Evolutionary conservation across 75 land plant species (phyloP), one percentile per base, ranked within the genome.

Genomic region (Selaginella moellendorffii): DNA sequence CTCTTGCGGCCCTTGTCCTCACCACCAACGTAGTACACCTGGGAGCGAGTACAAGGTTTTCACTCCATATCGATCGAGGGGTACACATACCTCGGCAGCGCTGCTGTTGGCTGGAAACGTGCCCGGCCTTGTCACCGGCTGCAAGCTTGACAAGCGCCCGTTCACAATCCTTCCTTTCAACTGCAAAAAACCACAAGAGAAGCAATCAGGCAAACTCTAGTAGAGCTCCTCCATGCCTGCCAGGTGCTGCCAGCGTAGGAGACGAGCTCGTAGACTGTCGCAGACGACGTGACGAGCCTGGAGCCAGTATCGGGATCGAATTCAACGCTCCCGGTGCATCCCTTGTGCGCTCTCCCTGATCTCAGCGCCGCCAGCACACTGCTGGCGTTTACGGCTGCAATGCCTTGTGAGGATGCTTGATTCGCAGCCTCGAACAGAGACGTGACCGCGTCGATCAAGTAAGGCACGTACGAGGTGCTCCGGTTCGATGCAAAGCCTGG

Each of bases 371-470:
- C 19, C 0, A 61, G 52, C 1, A 70, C 72, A 53, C 52, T 64
- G 12, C 29, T 26, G 20, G 54, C 28, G 0, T 26, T 53, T 20
- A n/a, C n/a, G n/a, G 53, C 36, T 29, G n/a, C 27, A 0, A 63
- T 5, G 9, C 53, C 63, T 12, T n/a, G 53, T 30, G 53, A 29
- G 18, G 62, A 52, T 21, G 63, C 65, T 30, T 28, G 61, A 63
- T 73, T 66, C 28, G 68, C 71, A 30, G 42, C 29, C 22, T 23
- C 22, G 27, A 62, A 73, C 24, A 28, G 68, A 20, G 64, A 30
- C 2, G 51, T 59, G 24, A 68, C 65, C 10, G 71, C 64, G 31
- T 73, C 76, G 31, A 73, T 62, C 24, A 68, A 53, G n/a, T 68
- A 53, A 5, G 76, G 64, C 0, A 63, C 66, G 31, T 63, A 73